Evolutionary conservation across 2,329 filamentous ascomycete species (phyloP), one percentile per base, ranked within the genome.

Genomic region (Sarocladium strictum): DNA sequence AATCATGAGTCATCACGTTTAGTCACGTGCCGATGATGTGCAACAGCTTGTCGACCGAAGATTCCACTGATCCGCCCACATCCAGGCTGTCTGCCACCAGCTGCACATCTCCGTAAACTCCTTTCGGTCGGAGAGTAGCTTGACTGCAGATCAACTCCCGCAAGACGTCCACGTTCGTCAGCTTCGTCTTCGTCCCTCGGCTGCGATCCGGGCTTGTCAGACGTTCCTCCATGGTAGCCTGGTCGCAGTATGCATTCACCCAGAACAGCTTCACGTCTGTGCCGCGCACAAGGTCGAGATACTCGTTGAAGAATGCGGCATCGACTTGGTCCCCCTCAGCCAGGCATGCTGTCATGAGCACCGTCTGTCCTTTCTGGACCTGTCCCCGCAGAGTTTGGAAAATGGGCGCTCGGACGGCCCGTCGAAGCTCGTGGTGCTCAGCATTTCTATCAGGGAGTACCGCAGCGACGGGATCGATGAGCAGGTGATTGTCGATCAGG

Each of bases 341-440:
- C 2, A 61, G 53, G 14, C 60, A 61, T 15, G 58, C 57, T 17
- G 58, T 60, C 56, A 62, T 60, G 26, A 61, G 54, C 3, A 62
- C 54, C 11, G 43, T 27, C 10, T 56, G 15, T 1, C 57, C 60
- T 14, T 56, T 4, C 6, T 37, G 45, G 15, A 53, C 61, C 3
- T 24, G 54, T 26, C 58, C 26, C 15, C 23, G n/a, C 17, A 60
- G 50, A 10, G 56, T 56, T 1, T 32, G 24, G 19, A 63, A 62
- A 14, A 62, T 52, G 15, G 57, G 58, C 2, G 43, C 56, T 15
- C 59, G 56, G 4, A 62, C 45, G 15, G 45, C n/a, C 1, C 56
- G 54, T 15, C 60, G 59, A 2, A 62, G 53, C 15, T 60, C 55
- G 29, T 62, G 54, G 37, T 62, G 61, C 32, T 57, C 56, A 5